Percentiles rank a stretch among this genome's conserved stretches.
Conservation (phyloP, 1,139 yeast species). For the Scheffersomyces lignicola region DNA sequence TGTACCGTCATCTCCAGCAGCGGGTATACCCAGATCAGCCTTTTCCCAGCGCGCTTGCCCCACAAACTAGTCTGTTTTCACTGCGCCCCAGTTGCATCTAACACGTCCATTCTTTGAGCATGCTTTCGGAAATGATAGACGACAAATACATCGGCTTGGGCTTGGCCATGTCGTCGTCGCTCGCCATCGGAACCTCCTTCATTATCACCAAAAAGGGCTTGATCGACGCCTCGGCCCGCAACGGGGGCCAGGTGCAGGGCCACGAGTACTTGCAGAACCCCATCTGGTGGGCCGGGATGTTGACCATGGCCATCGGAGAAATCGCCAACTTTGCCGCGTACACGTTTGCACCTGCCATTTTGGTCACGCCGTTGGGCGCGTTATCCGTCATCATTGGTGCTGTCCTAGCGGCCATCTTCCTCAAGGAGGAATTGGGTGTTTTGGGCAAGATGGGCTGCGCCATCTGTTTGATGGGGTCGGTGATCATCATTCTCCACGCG, state of each 20-base stretch:
- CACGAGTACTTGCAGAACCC: constrained; percentile 80
- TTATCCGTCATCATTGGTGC: constrained; percentile 89
- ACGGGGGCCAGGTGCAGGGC: constrained; percentile 68
- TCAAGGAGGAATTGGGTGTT: constrained; percentile 84
- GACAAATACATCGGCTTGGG: constrained; percentile 90
- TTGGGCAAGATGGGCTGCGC: constrained; percentile 96
- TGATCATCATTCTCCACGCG: constrained; percentile 88
- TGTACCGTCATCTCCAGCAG: neutral
- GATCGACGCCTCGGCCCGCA: constrained; percentile 64
- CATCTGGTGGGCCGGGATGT: constrained; percentile 94
- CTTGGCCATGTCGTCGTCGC: constrained; percentile 81
- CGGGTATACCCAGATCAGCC: neutral
- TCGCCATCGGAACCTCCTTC: constrained; percentile 89
- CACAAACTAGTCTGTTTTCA: neutral
- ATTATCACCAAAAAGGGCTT: constrained; percentile 88
- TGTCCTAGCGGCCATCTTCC: constrained; percentile 78
- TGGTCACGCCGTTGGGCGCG: constrained; percentile 92
- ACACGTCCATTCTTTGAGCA: constrained; percentile 5
- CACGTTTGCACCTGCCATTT: constrained; percentile 91
- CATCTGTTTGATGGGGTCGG: constrained; percentile 83
- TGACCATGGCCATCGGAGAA: constrained; percentile 90
- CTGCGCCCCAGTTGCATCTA: constrained; percentile 1
- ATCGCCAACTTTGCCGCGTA: constrained; percentile 93
- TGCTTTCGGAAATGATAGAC: constrained; percentile 42
- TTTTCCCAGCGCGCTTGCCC: neutral